These are phyloP conservation scores for Neurospora hispaniola DNA, from an alignment of 495 filamentous ascomycete species.

Conservation along the genomic window DNA sequence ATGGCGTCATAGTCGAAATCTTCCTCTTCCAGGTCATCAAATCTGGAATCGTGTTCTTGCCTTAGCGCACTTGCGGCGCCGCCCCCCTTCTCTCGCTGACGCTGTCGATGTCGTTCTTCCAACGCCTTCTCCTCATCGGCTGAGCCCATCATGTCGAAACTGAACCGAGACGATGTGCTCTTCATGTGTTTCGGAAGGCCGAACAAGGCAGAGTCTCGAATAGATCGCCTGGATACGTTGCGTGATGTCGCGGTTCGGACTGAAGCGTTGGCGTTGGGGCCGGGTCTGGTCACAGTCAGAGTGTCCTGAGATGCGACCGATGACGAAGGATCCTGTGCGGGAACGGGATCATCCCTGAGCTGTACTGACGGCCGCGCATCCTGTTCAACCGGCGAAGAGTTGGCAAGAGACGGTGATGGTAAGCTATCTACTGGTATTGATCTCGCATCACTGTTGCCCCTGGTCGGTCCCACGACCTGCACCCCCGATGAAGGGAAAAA, in stretches of 20 bases:
- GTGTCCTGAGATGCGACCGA: slow-evolving; percentile 22
- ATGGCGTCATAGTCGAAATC: slow-evolving; percentile 57
- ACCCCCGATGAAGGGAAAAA: neutral
- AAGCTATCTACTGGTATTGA: neutral
- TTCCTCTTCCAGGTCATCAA: slow-evolving; percentile 58
- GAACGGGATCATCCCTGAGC: slow-evolving; percentile 23
- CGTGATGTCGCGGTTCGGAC: slow-evolving; percentile 20
- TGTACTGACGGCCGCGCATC: slow-evolving; percentile 22
- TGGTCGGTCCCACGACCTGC: neutral
- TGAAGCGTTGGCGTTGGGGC: slow-evolving; percentile 12
- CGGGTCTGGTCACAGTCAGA: slow-evolving; percentile 10
- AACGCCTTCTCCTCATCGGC: slow-evolving; percentile 70
- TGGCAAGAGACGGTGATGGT: neutral
- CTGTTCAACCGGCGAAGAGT: slow-evolving; percentile 8
- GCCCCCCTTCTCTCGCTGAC: slow-evolving; percentile 45
- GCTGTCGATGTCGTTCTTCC: slow-evolving; percentile 75
- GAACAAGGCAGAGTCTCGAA: slow-evolving; percentile 32
- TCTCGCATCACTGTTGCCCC: neutral
- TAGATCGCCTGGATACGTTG: slow-evolving; percentile 28
- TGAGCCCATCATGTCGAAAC: slow-evolving; percentile 85
- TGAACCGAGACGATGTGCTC: slow-evolving; percentile 81
- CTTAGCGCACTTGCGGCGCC: neutral
- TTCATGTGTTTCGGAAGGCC: slow-evolving; percentile 65
- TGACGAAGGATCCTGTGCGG: slow-evolving; percentile 18
- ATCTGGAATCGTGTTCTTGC: slow-evolving; percentile 28